Base-by-base conservation (phyloP, 2,329 filamentous ascomycete species). In the Cadophora sp. region DNA sequence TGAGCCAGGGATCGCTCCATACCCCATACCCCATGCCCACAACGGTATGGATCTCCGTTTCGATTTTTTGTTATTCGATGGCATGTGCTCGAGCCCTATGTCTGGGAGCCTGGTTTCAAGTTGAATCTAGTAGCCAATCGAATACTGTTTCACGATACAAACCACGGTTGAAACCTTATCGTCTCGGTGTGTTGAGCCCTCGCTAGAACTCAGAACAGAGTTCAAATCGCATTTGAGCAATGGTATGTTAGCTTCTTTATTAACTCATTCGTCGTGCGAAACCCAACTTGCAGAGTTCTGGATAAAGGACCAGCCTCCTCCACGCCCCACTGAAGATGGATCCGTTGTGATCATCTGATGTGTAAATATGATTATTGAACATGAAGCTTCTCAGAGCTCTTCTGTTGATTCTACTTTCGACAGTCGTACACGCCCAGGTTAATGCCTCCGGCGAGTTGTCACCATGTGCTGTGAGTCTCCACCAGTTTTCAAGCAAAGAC, bases 381-480 rank as follows among this genome's bases (percentile, higher is more conserved):
- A 60, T 60, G 58, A 47, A 36, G 58, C 58, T 50, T 60, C 24
- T 48, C n/a, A 20, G 43, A 33, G 30, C 24, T 48, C 41, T 60
- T 36, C 41, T 60, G 16, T 48, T 48, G 22, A 20, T 36, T 13
- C 58, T 60, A 8, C 20, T 56, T 39, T 27, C 41, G 24, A n/a
- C 27, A 27, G 50, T 47, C 22, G 36, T 58, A 13, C 36, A 55
- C n/a, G 41, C 24, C 9, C 41, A 50, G n/a, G 22, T 16, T 14
- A 13, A 33, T 6, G 6, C 43, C 8, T 30, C 45, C 20, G 18
- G 7, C 53, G 48, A 55, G 4, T 33, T 58, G 20, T 56, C 61
- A 30, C 48, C 61, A 47, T 64, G 61, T 58, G 50, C 50, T n/a
- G 61, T 64, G 27, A 58, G 61, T 58, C 18, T 27, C n/a, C 7